phyloP scores from a whole-genome alignment of 768 basidiomycete species.

The Mycena maculata region DNA sequence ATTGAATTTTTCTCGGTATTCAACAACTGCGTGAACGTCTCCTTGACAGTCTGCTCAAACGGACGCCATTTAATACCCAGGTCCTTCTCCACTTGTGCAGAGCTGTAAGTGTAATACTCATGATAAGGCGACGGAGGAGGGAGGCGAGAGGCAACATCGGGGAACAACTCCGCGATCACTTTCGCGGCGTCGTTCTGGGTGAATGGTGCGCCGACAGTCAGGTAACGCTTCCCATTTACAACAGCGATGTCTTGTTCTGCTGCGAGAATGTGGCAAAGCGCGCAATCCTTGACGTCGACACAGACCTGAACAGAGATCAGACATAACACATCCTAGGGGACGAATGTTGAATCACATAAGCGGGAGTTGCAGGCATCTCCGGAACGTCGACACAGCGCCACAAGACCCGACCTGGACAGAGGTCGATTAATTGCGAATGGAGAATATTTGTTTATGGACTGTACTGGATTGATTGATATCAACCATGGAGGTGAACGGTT shows the following conservation, averaged over 20 bases:
- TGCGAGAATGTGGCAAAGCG: constrained; percentile 24
- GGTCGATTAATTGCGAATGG: background rate
- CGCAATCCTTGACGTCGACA: constrained; percentile 24
- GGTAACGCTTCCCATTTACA: constrained; percentile 18
- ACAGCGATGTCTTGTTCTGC: constrained; percentile 15
- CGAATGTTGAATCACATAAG: background rate
- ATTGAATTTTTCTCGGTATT: constrained; percentile 4
- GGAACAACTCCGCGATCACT: constrained; percentile 16
- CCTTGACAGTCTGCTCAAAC: constrained; percentile 18
- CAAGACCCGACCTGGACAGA: constrained; percentile 9
- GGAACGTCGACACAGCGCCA: constrained; percentile 20
- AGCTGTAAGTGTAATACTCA: constrained; percentile 11
- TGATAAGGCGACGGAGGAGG: background rate
- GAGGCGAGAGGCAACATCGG: constrained; percentile 13
- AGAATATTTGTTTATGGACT: background rate
- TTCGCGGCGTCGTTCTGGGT: constrained; percentile 9
- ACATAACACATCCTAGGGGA: too few species aligned
- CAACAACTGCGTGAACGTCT: constrained; percentile 22
- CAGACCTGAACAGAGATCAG: constrained; percentile 1
- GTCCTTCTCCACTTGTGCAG: constrained; percentile 17
- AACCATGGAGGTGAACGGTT: constrained; percentile 20
- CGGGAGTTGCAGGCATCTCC: constrained; percentile 15
- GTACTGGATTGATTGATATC: constrained; percentile 25
- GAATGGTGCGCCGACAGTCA: constrained; percentile 9
- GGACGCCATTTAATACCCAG: constrained; percentile 21